A percentile compares a stretch with the other conserved stretches of the same genome.
Conservation (phyloP, 1,139 yeast genomes). For the Saccharomyces uvarum region DNA sequence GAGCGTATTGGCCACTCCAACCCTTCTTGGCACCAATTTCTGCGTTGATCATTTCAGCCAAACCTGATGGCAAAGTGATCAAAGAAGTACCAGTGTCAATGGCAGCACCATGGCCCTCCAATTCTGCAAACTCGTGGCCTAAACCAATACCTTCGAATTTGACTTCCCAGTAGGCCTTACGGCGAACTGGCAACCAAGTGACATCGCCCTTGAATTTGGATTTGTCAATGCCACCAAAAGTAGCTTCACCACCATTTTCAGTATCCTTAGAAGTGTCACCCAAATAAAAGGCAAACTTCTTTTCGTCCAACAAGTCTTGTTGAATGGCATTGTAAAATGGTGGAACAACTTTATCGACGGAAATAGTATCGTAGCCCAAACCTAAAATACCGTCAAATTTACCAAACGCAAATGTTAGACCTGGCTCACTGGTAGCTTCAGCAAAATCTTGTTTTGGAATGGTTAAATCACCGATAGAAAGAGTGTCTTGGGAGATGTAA, state of each 20-base stretch:
- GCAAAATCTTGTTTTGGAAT: constrained; percentile 89
- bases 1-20: constrained; percentile 93
- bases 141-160: constrained; percentile 80
- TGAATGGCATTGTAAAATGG: constrained; percentile 86
- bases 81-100: constrained; percentile 97
- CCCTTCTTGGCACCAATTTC: constrained; percentile 95
- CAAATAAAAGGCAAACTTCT: constrained; percentile 81
- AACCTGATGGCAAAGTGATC: constrained; percentile 85
- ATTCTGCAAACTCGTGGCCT: constrained; percentile 83
- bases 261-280: constrained; percentile 65
- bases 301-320: constrained; percentile 70
- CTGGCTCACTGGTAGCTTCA: constrained; percentile 95
- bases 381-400: constrained; percentile 96
- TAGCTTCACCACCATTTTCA: constrained; percentile 76
- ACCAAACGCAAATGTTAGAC: constrained; percentile 95
- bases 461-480: constrained; percentile 72
- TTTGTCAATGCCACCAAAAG: constrained; percentile 88
- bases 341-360: constrained; percentile 83
- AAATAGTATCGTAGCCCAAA: constrained; percentile 82
- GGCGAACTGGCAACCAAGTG: constrained; percentile 93
- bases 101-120: constrained; percentile 86
- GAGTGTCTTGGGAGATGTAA: constrained; percentile 74
- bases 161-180: constrained; percentile 99
- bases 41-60: constrained; percentile 89
- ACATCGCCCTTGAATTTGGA: constrained; percentile 69